A percentile compares a stretch with the other conserved stretches of the same genome.
Conservation (phyloP, 2,329 filamentous ascomycete genomes). For the Xylaria sp. region DNA sequence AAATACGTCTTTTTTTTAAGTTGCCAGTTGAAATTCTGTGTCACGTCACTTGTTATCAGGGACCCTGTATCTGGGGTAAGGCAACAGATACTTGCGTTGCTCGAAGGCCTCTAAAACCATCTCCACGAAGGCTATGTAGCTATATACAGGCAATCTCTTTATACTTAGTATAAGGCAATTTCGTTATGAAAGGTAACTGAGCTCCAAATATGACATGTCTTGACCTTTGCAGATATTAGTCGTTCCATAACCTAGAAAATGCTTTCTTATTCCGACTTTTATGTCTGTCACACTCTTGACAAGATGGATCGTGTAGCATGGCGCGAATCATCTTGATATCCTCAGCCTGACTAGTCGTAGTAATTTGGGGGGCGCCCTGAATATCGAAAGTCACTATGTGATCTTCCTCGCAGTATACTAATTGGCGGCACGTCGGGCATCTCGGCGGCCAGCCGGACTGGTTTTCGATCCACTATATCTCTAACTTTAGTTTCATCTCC, state of each 20-base stretch:
- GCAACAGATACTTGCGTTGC: too few relatives aligned
- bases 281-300: neutral
- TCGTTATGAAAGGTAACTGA: neutral
- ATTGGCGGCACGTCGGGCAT: slow-evolving; percentile 7
- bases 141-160: too few relatives aligned
- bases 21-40: neutral
- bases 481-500: neutral
- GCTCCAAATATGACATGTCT: neutral
- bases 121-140: too few relatives aligned
- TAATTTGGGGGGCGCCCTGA: neutral
- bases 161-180: neutral
- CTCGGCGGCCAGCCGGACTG: neutral
- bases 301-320: neutral
- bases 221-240: neutral
- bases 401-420: neutral
- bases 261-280: neutral
- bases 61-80: too few relatives aligned
- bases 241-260: neutral
- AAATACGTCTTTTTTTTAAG: neutral
- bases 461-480: neutral
- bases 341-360: neutral
- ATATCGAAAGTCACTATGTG: neutral
- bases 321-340: neutral
- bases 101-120: too few relatives aligned
- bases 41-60: neutral